phyloP scores from a whole-genome alignment of 1,284 basidiomycete species.

The Agaricales sp. region DNA sequence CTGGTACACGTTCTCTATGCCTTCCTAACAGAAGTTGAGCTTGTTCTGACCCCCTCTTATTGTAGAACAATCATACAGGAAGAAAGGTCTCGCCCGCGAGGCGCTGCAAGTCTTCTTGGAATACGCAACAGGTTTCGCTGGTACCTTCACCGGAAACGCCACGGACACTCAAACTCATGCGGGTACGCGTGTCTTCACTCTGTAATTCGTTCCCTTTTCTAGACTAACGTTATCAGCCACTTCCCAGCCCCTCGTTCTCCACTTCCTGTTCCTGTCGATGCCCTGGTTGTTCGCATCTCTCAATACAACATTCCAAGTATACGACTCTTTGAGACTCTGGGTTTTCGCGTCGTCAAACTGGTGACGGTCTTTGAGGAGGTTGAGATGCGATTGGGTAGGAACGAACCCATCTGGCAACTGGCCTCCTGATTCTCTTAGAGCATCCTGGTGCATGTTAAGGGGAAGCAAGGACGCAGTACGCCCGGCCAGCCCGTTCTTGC shows the following conservation, averaged over 20 bases:
- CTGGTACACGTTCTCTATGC: conserved; percentile 31
- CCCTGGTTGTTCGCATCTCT: conserved; percentile 46
- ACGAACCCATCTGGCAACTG: no score
- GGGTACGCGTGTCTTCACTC: no score
- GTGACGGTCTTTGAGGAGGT: conserved; percentile 40
- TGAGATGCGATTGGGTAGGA: conserved; percentile 26
- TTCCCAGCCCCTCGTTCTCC: conserved; percentile 15
- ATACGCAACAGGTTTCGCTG: conserved; percentile 40
- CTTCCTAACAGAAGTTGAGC: background rate
- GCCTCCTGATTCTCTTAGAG: no score
- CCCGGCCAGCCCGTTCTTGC: no score
- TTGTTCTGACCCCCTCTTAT: background rate
- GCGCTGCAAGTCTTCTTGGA: conserved; percentile 57
- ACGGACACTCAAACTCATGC: background rate
- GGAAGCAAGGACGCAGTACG: no score
- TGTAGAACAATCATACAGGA: conserved; percentile 47
- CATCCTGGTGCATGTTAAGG: no score
- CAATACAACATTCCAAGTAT: conserved; percentile 40
- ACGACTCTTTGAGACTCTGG: conserved; percentile 34
- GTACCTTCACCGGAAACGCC: background rate
- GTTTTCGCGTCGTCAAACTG: conserved; percentile 32
- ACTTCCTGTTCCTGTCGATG: conserved; percentile 25
- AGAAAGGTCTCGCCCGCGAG: conserved; percentile 58
- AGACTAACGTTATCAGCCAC: conserved; percentile 1
- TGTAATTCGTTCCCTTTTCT: conserved; percentile 9